A percentile compares a stretch with the other conserved stretches of the same genome.
Evolutionary conservation across 306 rosid genomes (phyloP).

Genomic region (Pueraria montana): DNA sequence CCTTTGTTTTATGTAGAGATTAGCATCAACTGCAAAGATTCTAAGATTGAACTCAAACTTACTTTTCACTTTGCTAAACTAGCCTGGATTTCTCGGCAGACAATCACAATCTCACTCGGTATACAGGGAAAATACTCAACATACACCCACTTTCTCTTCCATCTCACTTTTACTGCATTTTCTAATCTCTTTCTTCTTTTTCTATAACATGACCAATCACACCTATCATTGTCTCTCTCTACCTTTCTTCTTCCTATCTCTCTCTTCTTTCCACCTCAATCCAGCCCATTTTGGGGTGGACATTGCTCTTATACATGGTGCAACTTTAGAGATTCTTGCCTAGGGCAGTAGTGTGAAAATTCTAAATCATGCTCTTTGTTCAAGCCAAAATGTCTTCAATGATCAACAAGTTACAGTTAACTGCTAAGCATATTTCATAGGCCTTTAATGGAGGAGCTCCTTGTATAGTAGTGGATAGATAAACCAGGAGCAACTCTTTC

Average conservation of each 20-base stretch:
- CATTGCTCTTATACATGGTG: too few relatives aligned
- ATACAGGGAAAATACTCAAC: neutral
- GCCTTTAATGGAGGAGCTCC: conserved; percentile 17
- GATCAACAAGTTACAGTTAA: neutral
- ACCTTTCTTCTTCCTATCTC: neutral
- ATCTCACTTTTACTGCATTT: too few relatives aligned
- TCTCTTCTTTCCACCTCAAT: neutral
- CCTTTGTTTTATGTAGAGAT: conserved; percentile 7
- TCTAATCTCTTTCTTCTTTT: neutral
- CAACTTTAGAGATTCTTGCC: neutral
- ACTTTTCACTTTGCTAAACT: neutral
- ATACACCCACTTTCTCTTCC: neutral
- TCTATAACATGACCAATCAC: neutral
- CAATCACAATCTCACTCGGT: neutral
- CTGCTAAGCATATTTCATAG: conserved; percentile 1
- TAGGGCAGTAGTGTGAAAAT: neutral
- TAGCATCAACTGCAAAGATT: conserved; percentile 11
- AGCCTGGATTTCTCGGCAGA: neutral
- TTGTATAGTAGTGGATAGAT: neutral
- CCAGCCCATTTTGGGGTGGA: too few relatives aligned
- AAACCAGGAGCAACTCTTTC: neutral
- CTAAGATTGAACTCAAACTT: neutral
- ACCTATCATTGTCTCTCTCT: too few relatives aligned
- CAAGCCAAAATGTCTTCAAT: neutral
- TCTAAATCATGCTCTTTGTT: neutral